Percentiles rank a stretch among this genome's conserved stretches.
Evolutionary conservation across 163 green algal genomes (phyloP).

Genomic region (Prototheca wickerhamii): DNA sequence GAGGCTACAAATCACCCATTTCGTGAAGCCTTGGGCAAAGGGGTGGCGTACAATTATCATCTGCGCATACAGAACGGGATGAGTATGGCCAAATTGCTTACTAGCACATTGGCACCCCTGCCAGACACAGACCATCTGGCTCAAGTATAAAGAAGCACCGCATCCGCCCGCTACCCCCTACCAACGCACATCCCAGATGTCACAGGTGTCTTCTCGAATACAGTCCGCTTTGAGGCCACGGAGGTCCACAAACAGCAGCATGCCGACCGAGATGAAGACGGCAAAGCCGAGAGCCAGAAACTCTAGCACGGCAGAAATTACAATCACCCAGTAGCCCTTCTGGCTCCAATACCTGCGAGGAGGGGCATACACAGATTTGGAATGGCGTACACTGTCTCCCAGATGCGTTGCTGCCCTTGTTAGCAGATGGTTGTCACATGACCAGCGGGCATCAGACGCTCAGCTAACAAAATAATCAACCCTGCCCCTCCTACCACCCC

Average conservation of each 20-base stretch:
- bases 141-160: not conserved
- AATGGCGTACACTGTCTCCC: not conserved
- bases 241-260: conserved; percentile 83
- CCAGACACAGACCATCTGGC: conserved; percentile 2
- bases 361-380: not conserved
- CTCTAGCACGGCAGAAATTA: conserved; percentile 69
- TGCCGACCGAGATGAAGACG: conserved; percentile 56
- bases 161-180: too few species aligned
- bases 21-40: conserved; percentile 13
- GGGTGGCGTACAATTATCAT: conserved; percentile 31
- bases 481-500: not conserved
- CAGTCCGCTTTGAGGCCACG: conserved; percentile 48
- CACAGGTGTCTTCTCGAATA: conserved; percentile 47
- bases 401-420: too few species aligned
- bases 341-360: conserved; percentile 74
- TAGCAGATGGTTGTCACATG: too few species aligned
- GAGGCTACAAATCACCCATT: conserved; percentile 43
- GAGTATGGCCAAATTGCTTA: not conserved
- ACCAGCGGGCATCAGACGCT: not conserved
- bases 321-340: conserved; percentile 63
- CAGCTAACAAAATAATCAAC: not conserved
- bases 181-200: conserved; percentile 40
- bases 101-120: not conserved
- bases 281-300: conserved; percentile 85
- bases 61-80: conserved; percentile 9